A percentile compares a stretch with the other conserved stretches of the same genome.
Evolutionary conservation across 148 eudicot species (phyloP).

Genomic region (Pouteria glomerata): DNA sequence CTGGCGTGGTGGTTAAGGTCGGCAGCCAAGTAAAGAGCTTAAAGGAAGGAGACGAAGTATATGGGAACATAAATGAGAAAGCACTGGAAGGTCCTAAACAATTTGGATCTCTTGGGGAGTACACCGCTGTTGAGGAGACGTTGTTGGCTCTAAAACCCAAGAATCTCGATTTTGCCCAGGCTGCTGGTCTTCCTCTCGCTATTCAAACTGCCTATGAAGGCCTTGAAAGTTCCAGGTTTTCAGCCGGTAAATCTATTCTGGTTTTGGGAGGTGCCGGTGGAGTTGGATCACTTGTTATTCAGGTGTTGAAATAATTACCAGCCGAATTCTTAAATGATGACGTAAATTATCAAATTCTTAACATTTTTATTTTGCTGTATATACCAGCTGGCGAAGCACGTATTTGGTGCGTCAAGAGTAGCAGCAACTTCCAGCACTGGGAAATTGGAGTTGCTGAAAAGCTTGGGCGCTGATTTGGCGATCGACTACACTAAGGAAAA

Average conservation of each 20-base stretch:
- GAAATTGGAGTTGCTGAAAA: conserved; percentile 67
- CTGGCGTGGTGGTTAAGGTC: conserved; percentile 84
- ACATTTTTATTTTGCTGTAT: not conserved
- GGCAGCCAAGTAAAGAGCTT: conserved; percentile 68
- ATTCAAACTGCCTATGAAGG: conserved; percentile 95
- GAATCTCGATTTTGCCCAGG: conserved; percentile 67
- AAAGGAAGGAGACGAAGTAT: conserved; percentile 87
- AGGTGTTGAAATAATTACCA: too few relatives aligned
- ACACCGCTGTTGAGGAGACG: conserved; percentile 87
- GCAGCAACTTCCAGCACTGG: conserved; percentile 98
- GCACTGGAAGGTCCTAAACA: conserved; percentile 69
- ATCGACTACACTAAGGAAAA: conserved; percentile 87
- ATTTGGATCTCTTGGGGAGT: conserved; percentile 81
- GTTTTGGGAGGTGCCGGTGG: conserved; percentile 97
- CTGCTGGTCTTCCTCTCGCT: conserved; percentile 83
- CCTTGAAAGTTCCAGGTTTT: conserved; percentile 72
- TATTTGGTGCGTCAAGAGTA: conserved; percentile 87
- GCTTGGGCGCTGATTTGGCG: conserved; percentile 79
- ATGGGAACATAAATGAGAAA: conserved; percentile 72
- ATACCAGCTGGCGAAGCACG: conserved; percentile 82
- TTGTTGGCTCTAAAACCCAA: conserved; percentile 77
- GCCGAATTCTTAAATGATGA: too few relatives aligned
- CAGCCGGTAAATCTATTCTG: conserved; percentile 73
- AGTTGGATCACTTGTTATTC: conserved; percentile 83
- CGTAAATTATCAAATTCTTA: too few relatives aligned